Base-by-base conservation (phyloP, 371 early-diverging fungal genomes). In the Thermomucor indicae-seudaticae region DNA sequence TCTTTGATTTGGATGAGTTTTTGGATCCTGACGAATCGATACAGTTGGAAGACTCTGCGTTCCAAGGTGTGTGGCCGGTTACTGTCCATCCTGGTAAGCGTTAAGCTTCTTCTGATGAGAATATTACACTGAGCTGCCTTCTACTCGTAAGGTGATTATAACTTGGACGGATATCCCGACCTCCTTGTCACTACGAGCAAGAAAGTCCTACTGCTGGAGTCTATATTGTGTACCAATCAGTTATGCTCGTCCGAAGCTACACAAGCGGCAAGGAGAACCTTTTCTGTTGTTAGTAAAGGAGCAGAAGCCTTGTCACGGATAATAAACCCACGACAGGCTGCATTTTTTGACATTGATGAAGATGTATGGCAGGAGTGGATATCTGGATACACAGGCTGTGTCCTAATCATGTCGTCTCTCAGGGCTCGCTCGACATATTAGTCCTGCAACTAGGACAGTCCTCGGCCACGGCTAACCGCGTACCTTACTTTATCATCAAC, bases 91-190 rank as follows among this genome's bases (percentile, higher is more conserved):
- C 75, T 31, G 64, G 65, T 70, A 51, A 44, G 40, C 40, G 25
- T 27, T 11, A 3, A 27, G 10, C 8, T 43, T 22, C 6, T 44
- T 25, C 27, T 30, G 12, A 39, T 12, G 20, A n/a, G 34, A 14
- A 29, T 46, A 30, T 29, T 28, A 19, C 19, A 16, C 11, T 22
- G 1, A 19, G n/a, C 20, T 1, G 16, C 17, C 38, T 38, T 17
- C 7, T 35, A n/a, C 19, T 49, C 12, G 52, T 42, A 64, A 49
- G 94, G 91, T 12, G 97, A 96, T 53, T 86, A 84, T 46, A 89
- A 95, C 53, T 66, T 90, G 52, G 97, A 96, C 65, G 95, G 96
- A 7, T 94, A 90, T 61, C 93, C 96, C 0, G 97, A 96, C 67
- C 44, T 83, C 5, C 53, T 95, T 20, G 74, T 94, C 0, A 79